These are phyloP conservation scores for Lecanicillium sp. DNA, from an alignment of 2,329 filamentous ascomycete genomes.

Conservation along the genomic window DNA sequence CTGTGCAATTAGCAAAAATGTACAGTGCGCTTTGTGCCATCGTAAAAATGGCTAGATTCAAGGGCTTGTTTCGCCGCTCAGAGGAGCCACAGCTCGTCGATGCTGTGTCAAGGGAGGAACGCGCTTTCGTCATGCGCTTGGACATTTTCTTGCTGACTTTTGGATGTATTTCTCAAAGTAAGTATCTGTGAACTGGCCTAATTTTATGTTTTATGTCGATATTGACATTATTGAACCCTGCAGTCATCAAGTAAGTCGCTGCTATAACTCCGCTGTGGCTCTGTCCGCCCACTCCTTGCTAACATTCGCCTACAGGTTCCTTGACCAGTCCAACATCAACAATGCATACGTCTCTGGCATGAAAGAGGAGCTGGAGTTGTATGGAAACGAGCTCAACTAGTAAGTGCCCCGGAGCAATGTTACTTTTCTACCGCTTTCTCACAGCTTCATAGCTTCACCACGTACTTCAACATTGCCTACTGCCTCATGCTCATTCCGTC, in stretches of 20 bases:
- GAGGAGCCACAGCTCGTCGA: constrained; percentile 5
- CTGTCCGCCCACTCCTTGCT: neutral
- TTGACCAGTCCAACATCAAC: constrained; percentile 19
- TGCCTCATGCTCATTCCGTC: constrained; percentile 36
- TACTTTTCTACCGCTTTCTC: neutral
- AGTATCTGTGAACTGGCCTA: neutral
- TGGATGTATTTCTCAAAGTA: constrained; percentile 13
- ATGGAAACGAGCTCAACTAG: constrained; percentile 10
- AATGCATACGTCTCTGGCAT: constrained; percentile 20
- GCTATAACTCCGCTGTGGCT: neutral
- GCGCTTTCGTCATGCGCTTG: constrained; percentile 8
- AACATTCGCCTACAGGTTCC: constrained; percentile 2
- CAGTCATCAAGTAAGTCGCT: constrained; percentile 15
- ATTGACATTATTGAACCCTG: constrained; percentile 1
- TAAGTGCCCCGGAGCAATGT: neutral
- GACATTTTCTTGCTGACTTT: constrained; percentile 14
- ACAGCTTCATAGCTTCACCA: constrained; percentile 18
- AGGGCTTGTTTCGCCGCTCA: constrained; percentile 1
- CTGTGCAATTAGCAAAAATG: too few relatives aligned
- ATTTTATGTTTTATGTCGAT: neutral
- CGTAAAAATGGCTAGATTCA: constrained; percentile 3
- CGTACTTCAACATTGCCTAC: constrained; percentile 52
- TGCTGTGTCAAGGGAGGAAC: constrained; percentile 6
- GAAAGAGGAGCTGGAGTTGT: constrained; percentile 15
- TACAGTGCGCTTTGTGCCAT: too few relatives aligned